phyloP scores from a whole-genome alignment of 2,329 filamentous ascomycete genomes.

The Aspergillus sp. region DNA sequence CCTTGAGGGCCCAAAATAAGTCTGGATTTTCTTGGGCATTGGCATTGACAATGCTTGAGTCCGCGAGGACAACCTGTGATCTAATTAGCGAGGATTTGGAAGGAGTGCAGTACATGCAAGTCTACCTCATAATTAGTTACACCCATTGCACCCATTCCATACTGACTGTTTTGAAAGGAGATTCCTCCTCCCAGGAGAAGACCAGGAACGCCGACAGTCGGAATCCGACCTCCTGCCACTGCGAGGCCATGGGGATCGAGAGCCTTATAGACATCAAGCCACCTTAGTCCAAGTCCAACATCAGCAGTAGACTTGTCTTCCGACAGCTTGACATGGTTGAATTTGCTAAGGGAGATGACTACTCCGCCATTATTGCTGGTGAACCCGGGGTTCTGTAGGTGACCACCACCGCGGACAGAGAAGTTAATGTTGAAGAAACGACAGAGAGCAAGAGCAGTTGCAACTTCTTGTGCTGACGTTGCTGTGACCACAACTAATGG shows the following conservation, averaged over 20 bases:
- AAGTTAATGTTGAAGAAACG: slow-evolving; percentile 4
- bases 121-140: slow-evolving; percentile 19
- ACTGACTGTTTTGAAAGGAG: slow-evolving; percentile 19
- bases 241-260: slow-evolving; percentile 45
- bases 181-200: slow-evolving; percentile 44
- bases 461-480: slow-evolving; percentile 3
- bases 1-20: slow-evolving; percentile 36
- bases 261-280: slow-evolving; percentile 46
- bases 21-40: slow-evolving; percentile 25
- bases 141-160: slow-evolving; percentile 16
- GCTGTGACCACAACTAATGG: slow-evolving; percentile 11
- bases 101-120: background rate
- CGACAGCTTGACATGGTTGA: slow-evolving; percentile 42
- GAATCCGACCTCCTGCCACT: slow-evolving; percentile 49
- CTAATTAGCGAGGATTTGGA: background rate
- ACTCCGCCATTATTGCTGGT: slow-evolving; percentile 39
- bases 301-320: slow-evolving; percentile 38
- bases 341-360: slow-evolving; percentile 50
- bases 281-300: slow-evolving; percentile 51
- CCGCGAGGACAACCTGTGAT: slow-evolving; percentile 19
- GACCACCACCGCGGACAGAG: slow-evolving; percentile 16
- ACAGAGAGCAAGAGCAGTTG: slow-evolving; percentile 4
- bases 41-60: slow-evolving; percentile 17
- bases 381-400: slow-evolving; percentile 20
- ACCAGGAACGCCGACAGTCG: slow-evolving; percentile 49